phyloP scores from a whole-genome alignment of 2,329 filamentous ascomycete genomes.

The Aureobasidium mangrovei region DNA sequence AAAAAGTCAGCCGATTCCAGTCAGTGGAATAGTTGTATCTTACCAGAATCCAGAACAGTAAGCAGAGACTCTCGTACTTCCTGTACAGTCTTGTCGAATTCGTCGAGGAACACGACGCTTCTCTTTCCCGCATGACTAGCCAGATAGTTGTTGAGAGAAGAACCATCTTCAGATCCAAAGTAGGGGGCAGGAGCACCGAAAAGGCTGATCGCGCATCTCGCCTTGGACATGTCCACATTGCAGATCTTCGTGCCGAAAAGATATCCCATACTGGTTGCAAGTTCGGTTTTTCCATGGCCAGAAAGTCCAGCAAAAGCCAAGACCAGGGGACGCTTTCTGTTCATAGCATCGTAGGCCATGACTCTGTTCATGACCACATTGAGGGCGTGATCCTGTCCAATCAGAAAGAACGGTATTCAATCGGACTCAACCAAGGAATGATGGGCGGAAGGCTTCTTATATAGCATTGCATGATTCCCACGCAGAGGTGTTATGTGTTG shows the following conservation, averaged over 20 bases:
- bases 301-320: slow-evolving; percentile 39
- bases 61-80: slow-evolving; percentile 37
- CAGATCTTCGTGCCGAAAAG: slow-evolving; percentile 33
- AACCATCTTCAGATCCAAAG: slow-evolving; percentile 26
- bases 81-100: slow-evolving; percentile 41
- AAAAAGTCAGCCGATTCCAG: not conserved
- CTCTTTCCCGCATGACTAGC: slow-evolving; percentile 27
- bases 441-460: not conserved
- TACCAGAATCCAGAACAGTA: slow-evolving; percentile 37
- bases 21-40: slow-evolving; percentile 21
- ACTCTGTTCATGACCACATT: not conserved
- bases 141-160: slow-evolving; percentile 42
- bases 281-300: slow-evolving; percentile 44
- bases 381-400: not conserved
- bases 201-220: not conserved
- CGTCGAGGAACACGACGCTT: slow-evolving; percentile 43
- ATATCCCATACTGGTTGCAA: slow-evolving; percentile 35
- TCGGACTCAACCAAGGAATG: not conserved
- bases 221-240: not conserved
- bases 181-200: not conserved
- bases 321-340: not conserved
- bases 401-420: not conserved
- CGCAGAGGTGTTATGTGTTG: not conserved
- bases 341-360: not conserved
- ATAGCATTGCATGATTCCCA: not conserved